Percentiles rank a stretch among this genome's conserved stretches.
Evolutionary conservation across 306 rosid genomes (phyloP).

Genomic region (Quercus gilva): DNA sequence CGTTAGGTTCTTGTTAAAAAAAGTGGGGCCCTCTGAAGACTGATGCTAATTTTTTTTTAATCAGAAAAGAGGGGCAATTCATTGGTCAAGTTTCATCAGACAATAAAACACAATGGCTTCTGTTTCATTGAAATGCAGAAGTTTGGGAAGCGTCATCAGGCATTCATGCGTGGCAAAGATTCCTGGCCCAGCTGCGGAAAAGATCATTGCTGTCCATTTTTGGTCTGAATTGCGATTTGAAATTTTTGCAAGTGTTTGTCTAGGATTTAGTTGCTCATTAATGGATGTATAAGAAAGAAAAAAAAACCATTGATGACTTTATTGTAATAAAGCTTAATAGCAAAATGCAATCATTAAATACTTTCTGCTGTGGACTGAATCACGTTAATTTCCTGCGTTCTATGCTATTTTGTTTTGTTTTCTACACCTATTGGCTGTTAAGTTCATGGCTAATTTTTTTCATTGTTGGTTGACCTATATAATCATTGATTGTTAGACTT

Average conservation of each 20-base stretch:
- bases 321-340: too few species aligned
- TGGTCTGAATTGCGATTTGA: conserved; percentile 62
- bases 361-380: too few species aligned
- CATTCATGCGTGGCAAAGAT: conserved; percentile 44
- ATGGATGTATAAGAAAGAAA: too few species aligned
- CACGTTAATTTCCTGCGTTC: too few species aligned
- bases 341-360: too few species aligned
- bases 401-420: not conserved
- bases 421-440: conserved; percentile 2
- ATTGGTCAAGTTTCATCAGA: conserved; percentile 57
- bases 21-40: conserved; percentile 36
- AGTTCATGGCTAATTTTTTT: not conserved
- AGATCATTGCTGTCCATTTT: conserved; percentile 76
- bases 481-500: conserved; percentile 3
- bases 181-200: conserved; percentile 66
- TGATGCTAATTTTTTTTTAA: conserved; percentile 44
- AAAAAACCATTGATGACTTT: too few species aligned
- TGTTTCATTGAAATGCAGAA: conserved; percentile 52
- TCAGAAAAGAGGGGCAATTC: conserved; percentile 70
- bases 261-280: too few species aligned
- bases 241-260: conserved; percentile 2
- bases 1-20: conserved; percentile 48
- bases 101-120: conserved; percentile 55
- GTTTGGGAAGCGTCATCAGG: conserved; percentile 62
- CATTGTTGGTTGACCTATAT: conserved; percentile 18